Evolutionary conservation across 2,329 filamentous ascomycete genomes (phyloP), one percentile per base, ranked within the genome.

Genomic region (Diplodia seriata): DNA sequence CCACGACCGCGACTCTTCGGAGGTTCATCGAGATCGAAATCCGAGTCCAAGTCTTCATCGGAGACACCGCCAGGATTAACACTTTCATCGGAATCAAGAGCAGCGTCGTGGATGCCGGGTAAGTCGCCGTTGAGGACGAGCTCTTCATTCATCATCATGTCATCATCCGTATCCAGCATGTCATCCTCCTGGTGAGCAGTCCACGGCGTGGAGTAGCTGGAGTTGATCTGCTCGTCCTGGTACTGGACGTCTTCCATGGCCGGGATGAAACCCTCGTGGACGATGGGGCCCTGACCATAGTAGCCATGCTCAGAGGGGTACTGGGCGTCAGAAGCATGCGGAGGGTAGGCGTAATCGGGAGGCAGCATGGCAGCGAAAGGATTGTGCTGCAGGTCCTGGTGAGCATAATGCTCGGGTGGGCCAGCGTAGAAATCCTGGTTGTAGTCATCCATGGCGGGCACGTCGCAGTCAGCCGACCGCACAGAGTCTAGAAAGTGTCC

Each of bases 241-340:
- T 61, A 67, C 31, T 67, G 66, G 4, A 57, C 14, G 29, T 61
- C 47, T 20, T 53, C 77, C 74, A 31, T 73, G 71, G 31, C 72
- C 75, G 78, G 78, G 59, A 80, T 78, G 61, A 77, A 80, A 6
- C 78, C 79, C 69, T 81, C 78, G 65, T 79, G 77, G 31, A 80
- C 74, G 11, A 78, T 71, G 12, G 76, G 77, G 20, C 62, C 66
- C 20, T 68, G 66, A 20, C 59, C 59, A 51, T 68, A 68, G 40
- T 56, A 68, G 4, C 66, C 66, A n/a, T 54, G 47, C 20, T 64
- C 66, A 5, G 66, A 29, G 26, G 36, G 29, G 31, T 68, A 68
- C 26, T 47, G 55, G n/a, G 57, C 50, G 18, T 64, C 38, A 14
- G 20, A n/a, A 8, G 36, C 9, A 23, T 54, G 23, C 23, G 33